Conservation (phyloP, 2,329 filamentous ascomycete genomes). For the Cytospora piceae region DNA sequence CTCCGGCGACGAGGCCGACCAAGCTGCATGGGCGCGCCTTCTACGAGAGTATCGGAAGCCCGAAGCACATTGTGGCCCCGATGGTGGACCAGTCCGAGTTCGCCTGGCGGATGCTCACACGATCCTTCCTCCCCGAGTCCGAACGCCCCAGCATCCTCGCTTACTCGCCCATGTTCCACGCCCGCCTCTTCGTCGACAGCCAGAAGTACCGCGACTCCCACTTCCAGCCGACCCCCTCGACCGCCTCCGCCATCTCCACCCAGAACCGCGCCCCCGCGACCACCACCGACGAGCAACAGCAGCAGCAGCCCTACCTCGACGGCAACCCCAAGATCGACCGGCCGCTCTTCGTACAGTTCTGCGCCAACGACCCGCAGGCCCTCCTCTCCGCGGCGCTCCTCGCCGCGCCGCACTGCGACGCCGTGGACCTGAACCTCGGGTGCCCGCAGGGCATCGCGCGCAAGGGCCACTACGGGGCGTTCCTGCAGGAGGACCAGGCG, state of each 20-base stretch:
- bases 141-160: slow-evolving; percentile 71
- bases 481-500: slow-evolving; percentile 89
- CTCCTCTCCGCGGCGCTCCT: slow-evolving; percentile 77
- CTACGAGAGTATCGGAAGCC: slow-evolving; percentile 92
- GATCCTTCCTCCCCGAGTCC: slow-evolving; percentile 79
- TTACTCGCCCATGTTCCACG: slow-evolving; percentile 96
- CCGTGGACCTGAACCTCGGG: slow-evolving; percentile 91
- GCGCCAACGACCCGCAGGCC: slow-evolving; percentile 82
- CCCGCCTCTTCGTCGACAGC: slow-evolving; percentile 80
- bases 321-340: slow-evolving; percentile 84
- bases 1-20: slow-evolving; percentile 23
- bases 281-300: slow-evolving; percentile 31
- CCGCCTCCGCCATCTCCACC: slow-evolving; percentile 19
- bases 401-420: slow-evolving; percentile 88
- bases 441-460: slow-evolving; percentile 95
- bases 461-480: slow-evolving; percentile 90
- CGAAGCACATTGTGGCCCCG: slow-evolving; percentile 87
- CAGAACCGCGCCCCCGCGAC: slow-evolving; percentile 7
- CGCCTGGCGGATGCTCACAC: slow-evolving; percentile 95
- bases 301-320: slow-evolving; percentile 66
- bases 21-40: slow-evolving; percentile 87
- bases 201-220: slow-evolving; percentile 76
- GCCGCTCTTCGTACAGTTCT: slow-evolving; percentile 95
- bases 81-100: slow-evolving; percentile 99
- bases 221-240: slow-evolving; percentile 68